Conservation (phyloP, 1,284 basidiomycete species). For the Cerrena zonata region DNA sequence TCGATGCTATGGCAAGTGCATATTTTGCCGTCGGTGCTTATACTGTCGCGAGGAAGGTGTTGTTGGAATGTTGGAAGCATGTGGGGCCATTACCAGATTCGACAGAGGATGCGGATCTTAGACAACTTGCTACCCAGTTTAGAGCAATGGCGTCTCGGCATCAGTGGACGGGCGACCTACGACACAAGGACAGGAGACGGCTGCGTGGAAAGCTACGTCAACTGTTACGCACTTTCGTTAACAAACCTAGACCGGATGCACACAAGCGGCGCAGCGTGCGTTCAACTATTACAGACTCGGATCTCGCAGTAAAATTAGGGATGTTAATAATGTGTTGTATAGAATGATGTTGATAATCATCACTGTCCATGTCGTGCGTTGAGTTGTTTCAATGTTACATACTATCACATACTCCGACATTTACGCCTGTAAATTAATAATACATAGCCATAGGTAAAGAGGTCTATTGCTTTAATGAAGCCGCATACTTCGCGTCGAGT, state of each 20-base stretch:
- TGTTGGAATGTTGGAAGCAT: slow-evolving; percentile 59
- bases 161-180: not conserved
- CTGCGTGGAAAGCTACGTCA: not conserved
- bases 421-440: not conserved
- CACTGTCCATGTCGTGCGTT: not conserved
- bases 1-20: slow-evolving; percentile 64
- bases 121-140: slow-evolving; percentile 40
- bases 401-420: not conserved
- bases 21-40: slow-evolving; percentile 54
- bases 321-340: too few species aligned
- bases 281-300: too few species aligned
- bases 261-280: too few species aligned
- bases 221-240: not conserved
- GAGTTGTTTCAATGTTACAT: too few species aligned
- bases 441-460: slow-evolving; percentile 5
- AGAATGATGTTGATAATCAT: not conserved
- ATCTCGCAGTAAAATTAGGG: too few species aligned
- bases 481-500: slow-evolving; percentile 63
- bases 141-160: slow-evolving; percentile 25
- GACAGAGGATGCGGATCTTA: slow-evolving; percentile 36
- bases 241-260: not conserved
- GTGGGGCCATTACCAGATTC: slow-evolving; percentile 56
- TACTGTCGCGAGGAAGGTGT: slow-evolving; percentile 42
- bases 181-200: not conserved
- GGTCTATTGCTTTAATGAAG: slow-evolving; percentile 12